Evolutionary conservation across 2,329 filamentous ascomycete species (phyloP), one percentile per base, ranked within the genome.

Genomic region (Alternaria sp.): DNA sequence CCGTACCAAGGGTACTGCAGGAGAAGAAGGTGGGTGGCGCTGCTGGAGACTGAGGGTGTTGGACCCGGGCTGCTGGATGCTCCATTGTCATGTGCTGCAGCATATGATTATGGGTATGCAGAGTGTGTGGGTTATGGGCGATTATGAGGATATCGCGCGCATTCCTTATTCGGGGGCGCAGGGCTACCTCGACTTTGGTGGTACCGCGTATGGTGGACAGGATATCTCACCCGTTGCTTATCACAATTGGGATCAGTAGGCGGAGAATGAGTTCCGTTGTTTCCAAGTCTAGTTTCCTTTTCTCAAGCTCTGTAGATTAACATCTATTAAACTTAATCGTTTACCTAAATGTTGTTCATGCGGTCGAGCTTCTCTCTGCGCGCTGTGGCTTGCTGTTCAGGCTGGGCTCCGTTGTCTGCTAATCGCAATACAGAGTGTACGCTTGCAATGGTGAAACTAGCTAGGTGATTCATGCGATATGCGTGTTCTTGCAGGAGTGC

Each of bases 81-180:
- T 89, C 65, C 87, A 89, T 73, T 89, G 87, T 65, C 87, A 89
- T 72, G 83, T 86, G 15, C 66, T 86, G 53, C 83, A 85, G 57
- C 87, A 89, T 71, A 86, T 87, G 82, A 77, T 86, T 17, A 88
- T 88, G 86, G 77, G 80, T 0, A 83, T 83, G 83, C 81, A 83
- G 66, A 81, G 77, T 1, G 82, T 82, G 2, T 85, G 82, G 81
- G 71, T 82, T 0, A 81, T 84, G 74, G 83, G 83, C 1, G 76
- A 85, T 36, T 77, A 75, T 10, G 69, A 75, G 1, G 72, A 84
- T 32, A 82, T 85, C 10, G 64, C 76, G 1, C 32, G 60, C 9
- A 72, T 78, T 15, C 77, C 79, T 8, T 75, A 67, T 13, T 69
- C 67, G 8, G 77, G 81, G 45, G 78, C 80, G 11, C 55, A 75